These are phyloP conservation scores for Lepidium campestre DNA, from an alignment of 441 rosid genomes.

Conservation along the genomic window DNA sequence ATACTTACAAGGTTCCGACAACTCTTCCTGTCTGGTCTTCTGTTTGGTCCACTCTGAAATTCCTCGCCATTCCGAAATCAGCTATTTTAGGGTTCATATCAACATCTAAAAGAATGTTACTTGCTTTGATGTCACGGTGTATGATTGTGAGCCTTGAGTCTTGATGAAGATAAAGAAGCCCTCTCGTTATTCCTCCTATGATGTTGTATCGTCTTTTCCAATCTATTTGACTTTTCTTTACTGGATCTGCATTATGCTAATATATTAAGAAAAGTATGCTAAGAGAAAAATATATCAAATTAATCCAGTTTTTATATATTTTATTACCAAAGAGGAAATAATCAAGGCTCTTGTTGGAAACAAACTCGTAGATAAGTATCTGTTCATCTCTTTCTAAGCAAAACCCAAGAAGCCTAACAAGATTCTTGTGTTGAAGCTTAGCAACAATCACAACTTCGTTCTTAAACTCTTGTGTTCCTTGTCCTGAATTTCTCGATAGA, in stretches of 20 bases:
- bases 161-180: conserved; percentile 48
- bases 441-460: conserved; percentile 38
- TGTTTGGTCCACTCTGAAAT: conserved; percentile 33
- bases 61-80: conserved; percentile 35
- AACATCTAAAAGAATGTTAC: conserved; percentile 20
- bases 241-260: conserved; percentile 22
- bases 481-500: conserved; percentile 29
- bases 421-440: too few species aligned
- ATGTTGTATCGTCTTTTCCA: conserved; percentile 38
- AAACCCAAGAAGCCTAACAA: too few species aligned
- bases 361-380: too few species aligned
- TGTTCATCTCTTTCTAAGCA: too few species aligned
- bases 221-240: conserved; percentile 24
- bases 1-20: conserved; percentile 47
- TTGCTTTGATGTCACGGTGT: conserved; percentile 30
- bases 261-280: neutral
- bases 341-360: too few species aligned
- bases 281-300: neutral
- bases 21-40: conserved; percentile 34
- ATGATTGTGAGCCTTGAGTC: conserved; percentile 41
- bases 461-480: conserved; percentile 46
- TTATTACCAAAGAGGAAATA: conserved; percentile 37
- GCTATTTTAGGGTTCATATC: conserved; percentile 26
- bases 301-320: too few species aligned
- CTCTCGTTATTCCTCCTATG: conserved; percentile 44